A percentile compares a stretch with the other conserved stretches of the same genome.
phyloP scores from a whole-genome alignment of 768 basidiomycete species.

The Chalciporus pseudorubinellus region DNA sequence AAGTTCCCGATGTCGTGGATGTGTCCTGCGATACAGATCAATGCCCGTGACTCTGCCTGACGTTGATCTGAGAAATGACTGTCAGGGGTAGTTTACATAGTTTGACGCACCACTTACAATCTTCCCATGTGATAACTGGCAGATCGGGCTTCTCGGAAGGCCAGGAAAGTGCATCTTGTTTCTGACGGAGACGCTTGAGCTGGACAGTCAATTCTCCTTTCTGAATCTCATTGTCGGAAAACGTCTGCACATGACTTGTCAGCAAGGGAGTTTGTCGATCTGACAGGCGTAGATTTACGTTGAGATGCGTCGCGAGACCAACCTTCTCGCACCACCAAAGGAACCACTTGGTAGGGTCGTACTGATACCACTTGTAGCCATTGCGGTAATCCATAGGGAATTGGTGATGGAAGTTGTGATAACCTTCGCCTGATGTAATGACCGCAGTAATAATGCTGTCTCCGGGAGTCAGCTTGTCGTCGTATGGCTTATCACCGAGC shows the following conservation, averaged over 20 bases:
- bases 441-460: conserved; percentile 85
- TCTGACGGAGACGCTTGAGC: conserved; percentile 75
- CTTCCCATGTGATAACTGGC: conserved; percentile 81
- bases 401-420: too few species aligned
- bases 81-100: not conserved
- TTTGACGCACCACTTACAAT: conserved; percentile 47
- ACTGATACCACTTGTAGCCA: too few species aligned
- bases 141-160: conserved; percentile 70
- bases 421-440: conserved; percentile 89
- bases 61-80: conserved; percentile 54
- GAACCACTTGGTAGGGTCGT: conserved; percentile 90
- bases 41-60: conserved; percentile 70
- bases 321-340: conserved; percentile 45
- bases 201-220: conserved; percentile 92
- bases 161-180: conserved; percentile 73
- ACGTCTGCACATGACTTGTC: conserved; percentile 16
- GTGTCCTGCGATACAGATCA: conserved; percentile 86
- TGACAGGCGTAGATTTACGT: conserved; percentile 26
- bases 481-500: too few species aligned
- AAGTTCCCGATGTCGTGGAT: conserved; percentile 83
- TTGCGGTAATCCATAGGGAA: too few species aligned
- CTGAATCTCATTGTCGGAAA: conserved; percentile 62
- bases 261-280: too few species aligned
- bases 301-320: conserved; percentile 52
- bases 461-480: conserved; percentile 89